Evolutionary conservation across 2,329 filamentous ascomycete genomes (phyloP).

Genomic region (Colletotrichum cuscutae): DNA sequence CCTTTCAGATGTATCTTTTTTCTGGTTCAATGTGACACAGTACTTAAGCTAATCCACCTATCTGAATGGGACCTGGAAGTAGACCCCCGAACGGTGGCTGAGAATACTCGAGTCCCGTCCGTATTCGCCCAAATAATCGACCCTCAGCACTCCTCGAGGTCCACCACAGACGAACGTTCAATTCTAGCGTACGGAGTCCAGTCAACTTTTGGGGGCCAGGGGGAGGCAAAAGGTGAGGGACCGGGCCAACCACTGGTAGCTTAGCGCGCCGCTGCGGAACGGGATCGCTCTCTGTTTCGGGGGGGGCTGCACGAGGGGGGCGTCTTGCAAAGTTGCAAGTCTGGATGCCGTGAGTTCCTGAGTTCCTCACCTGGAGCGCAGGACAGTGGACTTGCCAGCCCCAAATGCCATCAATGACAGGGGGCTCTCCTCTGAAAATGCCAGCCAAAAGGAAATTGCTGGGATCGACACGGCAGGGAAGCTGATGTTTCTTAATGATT

Average conservation of each 20-base stretch:
- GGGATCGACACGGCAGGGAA: conserved; percentile 30
- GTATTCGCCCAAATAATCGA: conserved; percentile 27
- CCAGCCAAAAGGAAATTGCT: conserved; percentile 26
- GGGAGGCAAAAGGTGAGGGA: neutral
- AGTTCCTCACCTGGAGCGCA: too few species aligned
- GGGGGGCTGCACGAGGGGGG: neutral
- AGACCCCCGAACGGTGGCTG: conserved; percentile 2
- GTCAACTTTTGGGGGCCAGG: neutral
- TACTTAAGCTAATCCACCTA: conserved; percentile 4
- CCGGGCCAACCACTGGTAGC: conserved; percentile 13
- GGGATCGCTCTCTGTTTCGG: conserved; percentile 29
- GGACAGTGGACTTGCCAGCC: neutral
- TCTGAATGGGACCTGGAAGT: conserved; percentile 2
- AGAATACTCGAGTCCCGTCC: conserved; percentile 15
- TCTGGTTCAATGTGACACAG: neutral
- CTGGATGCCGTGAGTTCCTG: neutral
- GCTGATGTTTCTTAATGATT: conserved; percentile 31
- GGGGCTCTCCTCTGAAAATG: neutral
- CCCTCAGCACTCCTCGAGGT: conserved; percentile 5
- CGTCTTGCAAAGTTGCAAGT: neutral
- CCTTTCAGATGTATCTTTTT: conserved; percentile 15
- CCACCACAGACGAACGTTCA: conserved; percentile 2
- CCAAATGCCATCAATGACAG: conserved; percentile 23
- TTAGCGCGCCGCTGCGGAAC: conserved; percentile 28
- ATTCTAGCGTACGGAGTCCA: neutral